A percentile compares a stretch with the other conserved stretches of the same genome.
Conservation (phyloP, 1,284 basidiomycete genomes). For the Rhizoctonia solani region DNA sequence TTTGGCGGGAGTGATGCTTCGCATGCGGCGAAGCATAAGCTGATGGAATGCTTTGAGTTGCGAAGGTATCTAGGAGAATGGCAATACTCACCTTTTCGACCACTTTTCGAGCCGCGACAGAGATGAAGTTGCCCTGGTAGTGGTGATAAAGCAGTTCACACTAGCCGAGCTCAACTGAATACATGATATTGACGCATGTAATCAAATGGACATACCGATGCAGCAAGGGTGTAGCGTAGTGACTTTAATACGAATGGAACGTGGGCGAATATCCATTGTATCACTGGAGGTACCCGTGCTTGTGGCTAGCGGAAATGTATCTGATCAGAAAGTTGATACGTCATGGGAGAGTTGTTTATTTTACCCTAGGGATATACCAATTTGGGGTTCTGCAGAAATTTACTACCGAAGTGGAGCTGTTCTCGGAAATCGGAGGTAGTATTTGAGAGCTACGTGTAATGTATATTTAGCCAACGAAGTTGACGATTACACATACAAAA, state of each 20-base stretch:
- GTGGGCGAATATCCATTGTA: conserved; percentile 20
- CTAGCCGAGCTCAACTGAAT: too few species aligned
- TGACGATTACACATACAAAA: background rate
- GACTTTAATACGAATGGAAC: background rate
- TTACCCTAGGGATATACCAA: conserved; percentile 57
- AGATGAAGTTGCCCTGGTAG: too few species aligned
- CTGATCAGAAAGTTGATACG: background rate
- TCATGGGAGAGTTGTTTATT: conserved; percentile 27
- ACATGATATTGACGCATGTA: background rate
- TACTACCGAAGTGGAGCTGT: conserved; percentile 1
- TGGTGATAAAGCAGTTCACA: too few species aligned
- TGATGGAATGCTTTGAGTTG: background rate
- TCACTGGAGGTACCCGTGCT: background rate
- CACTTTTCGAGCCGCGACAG: too few species aligned
- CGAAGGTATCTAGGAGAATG: too few species aligned
- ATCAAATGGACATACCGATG: background rate
- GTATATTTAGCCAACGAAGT: too few species aligned
- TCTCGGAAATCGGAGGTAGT: conserved; percentile 40
- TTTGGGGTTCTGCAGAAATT: conserved; percentile 50
- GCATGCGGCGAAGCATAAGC: background rate
- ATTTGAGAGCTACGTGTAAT: conserved; percentile 49
- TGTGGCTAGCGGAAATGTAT: background rate
- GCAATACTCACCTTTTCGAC: too few species aligned
- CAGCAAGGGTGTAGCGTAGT: conserved; percentile 10
- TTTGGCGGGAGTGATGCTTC: conserved; percentile 4